Evolutionary conservation across 176 grass and related monocot genomes (phyloP), one percentile per base, ranked within the genome.

Genomic region (Echinochloa phyllopogon): DNA sequence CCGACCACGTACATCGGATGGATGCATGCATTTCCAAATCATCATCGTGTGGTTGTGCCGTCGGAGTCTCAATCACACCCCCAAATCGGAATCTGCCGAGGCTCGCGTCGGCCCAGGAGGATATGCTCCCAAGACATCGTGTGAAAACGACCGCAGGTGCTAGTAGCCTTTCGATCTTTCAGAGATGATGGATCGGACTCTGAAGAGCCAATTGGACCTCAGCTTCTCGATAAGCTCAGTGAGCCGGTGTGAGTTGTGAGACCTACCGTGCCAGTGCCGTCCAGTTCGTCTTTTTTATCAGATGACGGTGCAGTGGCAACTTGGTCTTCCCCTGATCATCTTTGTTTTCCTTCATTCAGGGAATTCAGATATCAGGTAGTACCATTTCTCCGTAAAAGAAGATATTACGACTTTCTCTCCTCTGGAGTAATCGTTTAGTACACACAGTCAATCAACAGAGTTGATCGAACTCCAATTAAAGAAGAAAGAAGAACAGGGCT

Each of bases 201-300:
- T 6, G 71, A 84, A 74, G 75, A 29, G 75, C 87, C 82, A 59
- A 14, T 73, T 78, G 53, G 53, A 33, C 53, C 8, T 53, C 33
- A 33, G 36, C 2, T n/a, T 70, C 67, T 44, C 40, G 20, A 70
- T 45, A 70, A 70, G 67, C 67, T 70, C 38, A 40, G 65, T 41
- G 65, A 68, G 18, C 65, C 56, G 3, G 17, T 68, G 65, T 41
- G 65, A 7, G 7, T 18, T 23, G 21, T 23, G 55, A 9, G n/a
- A 42, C 3, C 65, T 21, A 40, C 63, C 33, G 63, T 18, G 33
- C 6, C 33, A 39, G 14, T 8, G 33, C 33, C 6, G 63, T 18
- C 13, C 63, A 39, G 63, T 15, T 66, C 62, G 18, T 65, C 33
- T 17, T 37, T 17, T 29, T 14, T 45, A 45, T 10, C 10, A 9